Percentiles rank a stretch among this genome's conserved stretches.
These are phyloP conservation scores for Sugiyamaella grinbergsii DNA, from an alignment of 1,139 yeast species.

Conservation along the genomic window DNA sequence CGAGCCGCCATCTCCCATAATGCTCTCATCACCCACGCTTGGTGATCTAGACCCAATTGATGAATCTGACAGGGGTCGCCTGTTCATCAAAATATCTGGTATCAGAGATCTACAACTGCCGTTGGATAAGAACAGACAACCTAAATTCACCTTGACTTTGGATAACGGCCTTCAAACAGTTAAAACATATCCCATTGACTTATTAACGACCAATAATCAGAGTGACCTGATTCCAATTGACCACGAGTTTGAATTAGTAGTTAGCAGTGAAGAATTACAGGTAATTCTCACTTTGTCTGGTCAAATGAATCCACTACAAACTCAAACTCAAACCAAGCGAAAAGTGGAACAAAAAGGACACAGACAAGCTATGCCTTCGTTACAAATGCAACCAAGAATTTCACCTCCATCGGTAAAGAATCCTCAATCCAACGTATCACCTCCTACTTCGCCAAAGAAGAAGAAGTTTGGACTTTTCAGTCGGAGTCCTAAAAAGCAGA, in stretches of 20 bases:
- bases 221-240: conserved; percentile 45
- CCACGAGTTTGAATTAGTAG: conserved; percentile 83
- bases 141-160: conserved; percentile 65
- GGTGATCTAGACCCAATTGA: conserved; percentile 38
- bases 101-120: conserved; percentile 63
- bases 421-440: conserved; percentile 9
- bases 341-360: neutral
- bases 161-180: conserved; percentile 90
- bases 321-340: neutral
- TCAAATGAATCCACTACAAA: conserved; percentile 31
- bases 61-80: conserved; percentile 65
- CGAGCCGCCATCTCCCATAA: conserved; percentile 25
- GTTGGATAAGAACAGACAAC: conserved; percentile 39
- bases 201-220: conserved; percentile 44
- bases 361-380: conserved; percentile 7
- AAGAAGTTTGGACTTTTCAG: conserved; percentile 13
- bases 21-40: conserved; percentile 27
- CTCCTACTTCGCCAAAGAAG: conserved; percentile 29
- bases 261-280: conserved; percentile 56
- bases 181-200: conserved; percentile 63
- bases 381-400: no score
- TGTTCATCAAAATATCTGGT: conserved; percentile 70
- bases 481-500: conserved; percentile 19
- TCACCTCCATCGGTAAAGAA: conserved; percentile 22
- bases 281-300: conserved; percentile 69